These are phyloP conservation scores for Trebouxia sp. DNA, from an alignment of 139 green algal species.

Conservation along the genomic window DNA sequence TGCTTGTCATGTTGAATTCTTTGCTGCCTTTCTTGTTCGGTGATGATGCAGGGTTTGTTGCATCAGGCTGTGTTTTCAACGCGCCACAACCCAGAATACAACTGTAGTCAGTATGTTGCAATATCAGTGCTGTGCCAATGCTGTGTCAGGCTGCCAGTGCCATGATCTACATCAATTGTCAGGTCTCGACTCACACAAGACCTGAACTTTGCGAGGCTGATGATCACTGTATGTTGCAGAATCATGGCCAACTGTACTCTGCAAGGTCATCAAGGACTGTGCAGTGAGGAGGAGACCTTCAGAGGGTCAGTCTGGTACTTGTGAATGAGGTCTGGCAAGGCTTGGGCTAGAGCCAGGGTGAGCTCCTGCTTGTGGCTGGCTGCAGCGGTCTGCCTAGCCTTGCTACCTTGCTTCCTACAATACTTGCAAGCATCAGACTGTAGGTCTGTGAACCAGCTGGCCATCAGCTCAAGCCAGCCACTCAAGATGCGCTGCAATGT, in stretches of 20 bases:
- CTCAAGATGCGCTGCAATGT: no score
- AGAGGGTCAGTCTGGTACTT: constrained; percentile 50
- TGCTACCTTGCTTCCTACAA: constrained; percentile 16
- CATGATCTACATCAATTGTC: not conserved
- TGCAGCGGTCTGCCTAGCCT: constrained; percentile 20
- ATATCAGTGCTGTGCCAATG: not conserved
- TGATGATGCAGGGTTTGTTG: no score
- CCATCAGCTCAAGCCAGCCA: no score
- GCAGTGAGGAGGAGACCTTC: constrained; percentile 36
- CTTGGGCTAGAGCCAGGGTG: constrained; percentile 52
- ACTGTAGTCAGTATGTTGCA: no score
- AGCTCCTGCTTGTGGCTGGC: constrained; percentile 47
- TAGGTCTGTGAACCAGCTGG: no score
- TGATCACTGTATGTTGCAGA: not conserved
- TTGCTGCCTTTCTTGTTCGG: no score
- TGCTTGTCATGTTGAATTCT: no score
- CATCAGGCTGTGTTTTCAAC: no score
- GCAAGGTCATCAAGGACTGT: not conserved
- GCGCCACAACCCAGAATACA: no score
- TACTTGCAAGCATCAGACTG: not conserved
- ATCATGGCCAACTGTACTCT: not conserved
- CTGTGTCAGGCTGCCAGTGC: not conserved
- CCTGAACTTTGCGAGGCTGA: no score
- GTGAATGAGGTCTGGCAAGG: constrained; percentile 55
- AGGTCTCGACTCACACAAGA: no score